These are phyloP conservation scores for Phaseolus lunatus DNA, from an alignment of 306 rosid genomes.

Conservation along the genomic window DNA sequence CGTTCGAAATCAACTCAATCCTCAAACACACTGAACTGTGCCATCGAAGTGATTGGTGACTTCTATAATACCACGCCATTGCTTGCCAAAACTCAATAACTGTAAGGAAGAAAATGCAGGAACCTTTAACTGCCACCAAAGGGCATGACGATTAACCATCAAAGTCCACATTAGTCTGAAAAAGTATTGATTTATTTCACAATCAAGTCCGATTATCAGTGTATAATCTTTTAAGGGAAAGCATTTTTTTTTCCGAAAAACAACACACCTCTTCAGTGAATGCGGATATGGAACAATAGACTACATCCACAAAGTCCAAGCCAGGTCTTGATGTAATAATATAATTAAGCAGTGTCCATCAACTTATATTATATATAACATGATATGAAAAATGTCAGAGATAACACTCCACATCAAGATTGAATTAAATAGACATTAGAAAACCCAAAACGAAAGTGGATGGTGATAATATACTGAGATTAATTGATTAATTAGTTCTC, in stretches of 20 bases:
- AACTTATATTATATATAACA: slow-evolving; percentile 42
- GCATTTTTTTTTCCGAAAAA: not conserved
- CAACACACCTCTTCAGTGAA: not conserved
- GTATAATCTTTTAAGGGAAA: not conserved
- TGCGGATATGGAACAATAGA: slow-evolving; percentile 14
- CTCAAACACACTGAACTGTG: not conserved
- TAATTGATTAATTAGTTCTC: slow-evolving; percentile 46
- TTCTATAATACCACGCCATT: not conserved
- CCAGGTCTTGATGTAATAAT: slow-evolving; percentile 26
- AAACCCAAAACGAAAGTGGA: slow-evolving; percentile 30
- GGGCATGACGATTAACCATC: not conserved
- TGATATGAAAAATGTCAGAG: slow-evolving; percentile 49
- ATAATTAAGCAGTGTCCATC: slow-evolving; percentile 41
- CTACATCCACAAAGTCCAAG: slow-evolving; percentile 26
- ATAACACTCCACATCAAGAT: slow-evolving; percentile 56
- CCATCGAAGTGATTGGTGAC: not conserved
- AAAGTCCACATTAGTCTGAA: not conserved
- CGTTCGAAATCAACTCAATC: not conserved
- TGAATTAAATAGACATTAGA: slow-evolving; percentile 28
- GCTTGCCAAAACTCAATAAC: not conserved
- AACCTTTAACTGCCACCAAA: not conserved
- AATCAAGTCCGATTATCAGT: not conserved
- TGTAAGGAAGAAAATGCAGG: not conserved
- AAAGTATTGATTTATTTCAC: not conserved
- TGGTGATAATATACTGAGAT: slow-evolving; percentile 27